Percentiles rank a stretch among this genome's conserved stretches.
These are phyloP conservation scores for Sherardia arvensis DNA, from an alignment of 257 asterid genomes.

Conservation along the genomic window DNA sequence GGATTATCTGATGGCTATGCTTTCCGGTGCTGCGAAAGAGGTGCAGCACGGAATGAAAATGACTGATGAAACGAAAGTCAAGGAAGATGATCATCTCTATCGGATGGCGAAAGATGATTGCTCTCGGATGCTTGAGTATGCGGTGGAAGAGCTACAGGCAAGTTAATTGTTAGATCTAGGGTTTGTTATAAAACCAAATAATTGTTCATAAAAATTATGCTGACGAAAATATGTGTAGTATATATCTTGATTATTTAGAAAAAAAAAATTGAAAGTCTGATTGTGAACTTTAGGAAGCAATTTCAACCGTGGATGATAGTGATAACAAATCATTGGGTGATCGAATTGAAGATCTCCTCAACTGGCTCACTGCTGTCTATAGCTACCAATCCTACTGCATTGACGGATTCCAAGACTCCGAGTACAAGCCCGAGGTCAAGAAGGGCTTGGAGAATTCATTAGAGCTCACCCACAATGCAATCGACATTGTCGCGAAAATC, in stretches of 20 bases:
- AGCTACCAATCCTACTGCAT: constrained; percentile 38
- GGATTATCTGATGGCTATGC: constrained; percentile 42
- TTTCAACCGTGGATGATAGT: constrained; percentile 21
- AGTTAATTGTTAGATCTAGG: too few species aligned
- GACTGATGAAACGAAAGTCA: constrained; percentile 15
- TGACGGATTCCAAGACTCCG: constrained; percentile 30
- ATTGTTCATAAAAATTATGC: too few species aligned
- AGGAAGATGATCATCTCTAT: constrained; percentile 20
- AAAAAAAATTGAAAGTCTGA: too few species aligned
- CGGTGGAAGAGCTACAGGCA: constrained; percentile 31
- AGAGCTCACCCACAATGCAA: constrained; percentile 57
- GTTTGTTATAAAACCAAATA: background rate
- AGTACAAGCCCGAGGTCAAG: constrained; percentile 27
- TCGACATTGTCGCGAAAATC: constrained; percentile 32
- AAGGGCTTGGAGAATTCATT: constrained; percentile 32
- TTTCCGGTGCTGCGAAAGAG: constrained; percentile 28
- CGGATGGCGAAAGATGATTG: constrained; percentile 48
- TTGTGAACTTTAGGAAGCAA: constrained; percentile 6
- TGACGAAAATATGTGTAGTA: too few species aligned
- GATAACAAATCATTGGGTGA: constrained; percentile 23
- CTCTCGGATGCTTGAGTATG: constrained; percentile 36
- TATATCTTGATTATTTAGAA: too few species aligned
- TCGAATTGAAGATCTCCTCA: constrained; percentile 32
- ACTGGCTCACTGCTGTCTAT: constrained; percentile 41
- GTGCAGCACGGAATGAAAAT: constrained; percentile 20